Evolutionary conservation across 441 rosid genomes (phyloP), one percentile per base, ranked within the genome.

Genomic region (Pelargonium cotyledonis): DNA sequence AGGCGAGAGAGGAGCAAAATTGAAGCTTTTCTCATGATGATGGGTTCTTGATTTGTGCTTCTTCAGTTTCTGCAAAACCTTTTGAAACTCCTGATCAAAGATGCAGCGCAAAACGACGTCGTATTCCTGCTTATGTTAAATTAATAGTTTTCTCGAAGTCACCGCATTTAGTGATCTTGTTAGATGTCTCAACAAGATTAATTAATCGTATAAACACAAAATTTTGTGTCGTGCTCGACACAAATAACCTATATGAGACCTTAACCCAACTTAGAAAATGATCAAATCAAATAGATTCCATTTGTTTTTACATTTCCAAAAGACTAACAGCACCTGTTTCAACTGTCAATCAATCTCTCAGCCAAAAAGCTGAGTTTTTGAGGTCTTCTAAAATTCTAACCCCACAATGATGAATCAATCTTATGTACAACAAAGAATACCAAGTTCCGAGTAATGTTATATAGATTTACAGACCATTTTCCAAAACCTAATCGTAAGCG

Each of bases 351-450:
- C 67, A 70, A 78, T 78, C 79, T 68, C 67, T 58, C 49, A 76
- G 61, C 0, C 41, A 7, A 38, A 38, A 38, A 6, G 41, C 47
- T 4, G 71, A 65, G 29, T 16, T 43, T 38, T 38, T 38, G 78
- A 78, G 79, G 74, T 73, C 65, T 69, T 43, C 44, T 43, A 51
- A 72, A 68, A 72, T 73, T 63, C 77, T 66, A 71, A 77, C 76
- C 83, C 70, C 79, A 53, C 46, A 71, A 82, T 76, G 82, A 83
- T 38, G 41, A 38, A 38, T 38, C 41, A 38, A 81, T 84, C 76
- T 66, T 86, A 86, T 86, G n/a, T 82, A 78, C 88, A 84, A 29
- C 70, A 86, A 84, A 86, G 85, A 84, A 86, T 82, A 75, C 82
- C 68, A 63, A 65, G 80, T 73, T 80, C 75, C 85, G 80, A 68